phyloP scores from a whole-genome alignment of 331 rosid species.

The Arachis monticola region DNA sequence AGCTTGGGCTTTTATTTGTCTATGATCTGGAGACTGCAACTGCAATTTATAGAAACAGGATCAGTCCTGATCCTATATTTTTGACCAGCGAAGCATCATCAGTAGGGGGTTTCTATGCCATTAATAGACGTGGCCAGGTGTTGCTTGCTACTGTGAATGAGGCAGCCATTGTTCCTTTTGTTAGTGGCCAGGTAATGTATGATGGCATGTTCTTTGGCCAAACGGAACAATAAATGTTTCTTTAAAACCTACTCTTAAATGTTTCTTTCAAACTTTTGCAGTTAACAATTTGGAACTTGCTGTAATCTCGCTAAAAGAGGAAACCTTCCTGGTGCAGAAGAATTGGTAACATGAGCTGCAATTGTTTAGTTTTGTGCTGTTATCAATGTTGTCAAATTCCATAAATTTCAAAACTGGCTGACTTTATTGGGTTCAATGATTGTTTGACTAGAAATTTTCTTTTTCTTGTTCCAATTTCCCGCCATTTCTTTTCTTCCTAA shows the following conservation, averaged over 20 bases:
- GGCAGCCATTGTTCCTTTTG: constrained; percentile 88
- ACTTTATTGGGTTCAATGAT: constrained; percentile 3
- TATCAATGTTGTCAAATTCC: neutral
- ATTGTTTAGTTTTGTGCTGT: constrained; percentile 10
- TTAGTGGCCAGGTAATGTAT: constrained; percentile 75
- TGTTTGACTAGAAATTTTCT: neutral
- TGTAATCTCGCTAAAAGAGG: constrained; percentile 95
- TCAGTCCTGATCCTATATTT: too few species aligned
- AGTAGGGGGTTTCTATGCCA: constrained; percentile 87
- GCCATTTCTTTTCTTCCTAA: neutral
- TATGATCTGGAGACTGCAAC: too few species aligned
- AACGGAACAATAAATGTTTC: neutral
- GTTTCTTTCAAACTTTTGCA: constrained; percentile 32
- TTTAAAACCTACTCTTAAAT: neutral
- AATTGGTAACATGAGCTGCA: constrained; percentile 58
- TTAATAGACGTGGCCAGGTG: constrained; percentile 97
- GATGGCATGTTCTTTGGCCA: neutral
- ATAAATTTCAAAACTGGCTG: constrained; percentile 15
- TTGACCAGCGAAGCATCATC: constrained; percentile 75
- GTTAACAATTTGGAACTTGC: constrained; percentile 99
- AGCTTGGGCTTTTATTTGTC: too few species aligned
- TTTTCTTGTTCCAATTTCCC: too few species aligned
- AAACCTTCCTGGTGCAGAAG: constrained; percentile 99
- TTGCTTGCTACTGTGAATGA: constrained; percentile 95
- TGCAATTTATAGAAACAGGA: too few species aligned